Percentiles rank a stretch among this genome's conserved stretches.
These are phyloP conservation scores for Cicer pinnatifidum DNA, from an alignment of 306 rosid species.

Conservation along the genomic window DNA sequence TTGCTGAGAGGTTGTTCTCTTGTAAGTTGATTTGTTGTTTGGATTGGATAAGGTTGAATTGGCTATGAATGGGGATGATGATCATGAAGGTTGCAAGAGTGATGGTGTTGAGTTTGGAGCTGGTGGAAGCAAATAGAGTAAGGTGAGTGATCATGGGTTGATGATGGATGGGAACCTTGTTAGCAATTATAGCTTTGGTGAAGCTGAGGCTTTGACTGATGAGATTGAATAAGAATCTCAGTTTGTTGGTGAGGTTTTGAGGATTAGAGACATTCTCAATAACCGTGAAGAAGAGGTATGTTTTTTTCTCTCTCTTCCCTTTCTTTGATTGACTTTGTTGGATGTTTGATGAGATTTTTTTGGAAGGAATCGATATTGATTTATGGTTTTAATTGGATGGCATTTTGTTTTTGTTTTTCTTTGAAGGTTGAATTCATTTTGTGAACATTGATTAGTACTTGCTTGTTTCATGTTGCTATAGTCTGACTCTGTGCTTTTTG, in stretches of 20 bases:
- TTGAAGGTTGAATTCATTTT: no score
- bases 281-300: no score
- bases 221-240: slow-evolving; percentile 78
- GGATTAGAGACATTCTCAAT: no score
- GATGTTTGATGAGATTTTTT: no score
- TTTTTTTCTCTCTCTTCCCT: no score
- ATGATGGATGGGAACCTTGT: slow-evolving; percentile 53
- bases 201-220: slow-evolving; percentile 95
- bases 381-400: no score
- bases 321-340: no score
- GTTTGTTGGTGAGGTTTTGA: slow-evolving; percentile 65
- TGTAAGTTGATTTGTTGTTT: slow-evolving; percentile 58
- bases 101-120: slow-evolving; percentile 43
- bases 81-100: slow-evolving; percentile 47
- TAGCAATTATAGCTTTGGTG: slow-evolving; percentile 70
- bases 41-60: slow-evolving; percentile 74
- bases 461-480: no score
- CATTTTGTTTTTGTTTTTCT: no score
- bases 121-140: slow-evolving; percentile 78
- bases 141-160: slow-evolving; percentile 54
- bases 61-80: slow-evolving; percentile 50
- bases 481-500: no score
- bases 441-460: no score
- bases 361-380: no score
- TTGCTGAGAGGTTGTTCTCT: slow-evolving; percentile 76